These are phyloP conservation scores for Xylariaceae sp. DNA, from an alignment of 2,329 filamentous ascomycete species.

Conservation along the genomic window DNA sequence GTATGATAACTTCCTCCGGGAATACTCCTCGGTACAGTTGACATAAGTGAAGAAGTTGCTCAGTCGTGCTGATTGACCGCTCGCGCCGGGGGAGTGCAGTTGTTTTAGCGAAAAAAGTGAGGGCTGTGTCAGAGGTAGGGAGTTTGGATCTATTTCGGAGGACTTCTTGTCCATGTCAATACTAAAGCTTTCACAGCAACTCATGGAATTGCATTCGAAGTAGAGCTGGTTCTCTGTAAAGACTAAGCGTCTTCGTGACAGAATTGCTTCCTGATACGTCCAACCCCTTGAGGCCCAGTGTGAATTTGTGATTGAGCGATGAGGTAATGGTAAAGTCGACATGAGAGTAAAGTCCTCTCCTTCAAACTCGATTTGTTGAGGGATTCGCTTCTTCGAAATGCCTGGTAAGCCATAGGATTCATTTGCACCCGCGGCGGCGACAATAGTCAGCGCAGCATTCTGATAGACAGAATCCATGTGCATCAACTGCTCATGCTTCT, in stretches of 20 bases:
- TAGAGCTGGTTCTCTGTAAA: conserved; percentile 28
- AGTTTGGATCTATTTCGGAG: background rate
- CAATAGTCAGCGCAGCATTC: conserved; percentile 12
- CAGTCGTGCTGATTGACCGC: background rate
- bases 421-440: conserved; percentile 9
- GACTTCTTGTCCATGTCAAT: conserved; percentile 1
- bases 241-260: conserved; percentile 28
- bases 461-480: conserved; percentile 16
- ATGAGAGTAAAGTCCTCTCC: conserved; percentile 3
- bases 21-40: conserved; percentile 15
- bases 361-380: conserved; percentile 1
- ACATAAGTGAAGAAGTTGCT: conserved; percentile 8
- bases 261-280: conserved; percentile 34
- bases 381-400: background rate
- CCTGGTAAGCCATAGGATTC: conserved; percentile 14
- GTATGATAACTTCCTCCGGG: conserved; percentile 10
- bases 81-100: background rate
- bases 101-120: conserved; percentile 7
- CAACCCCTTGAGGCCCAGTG: conserved; percentile 25
- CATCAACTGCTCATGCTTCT: conserved; percentile 14
- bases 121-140: background rate
- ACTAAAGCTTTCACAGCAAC: conserved; percentile 9
- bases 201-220: conserved; percentile 15
- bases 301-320: conserved; percentile 8
- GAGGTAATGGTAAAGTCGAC: conserved; percentile 9